phyloP scores from a whole-genome alignment of 2,329 filamentous ascomycete species.

The Talaromyces pinophilus region DNA sequence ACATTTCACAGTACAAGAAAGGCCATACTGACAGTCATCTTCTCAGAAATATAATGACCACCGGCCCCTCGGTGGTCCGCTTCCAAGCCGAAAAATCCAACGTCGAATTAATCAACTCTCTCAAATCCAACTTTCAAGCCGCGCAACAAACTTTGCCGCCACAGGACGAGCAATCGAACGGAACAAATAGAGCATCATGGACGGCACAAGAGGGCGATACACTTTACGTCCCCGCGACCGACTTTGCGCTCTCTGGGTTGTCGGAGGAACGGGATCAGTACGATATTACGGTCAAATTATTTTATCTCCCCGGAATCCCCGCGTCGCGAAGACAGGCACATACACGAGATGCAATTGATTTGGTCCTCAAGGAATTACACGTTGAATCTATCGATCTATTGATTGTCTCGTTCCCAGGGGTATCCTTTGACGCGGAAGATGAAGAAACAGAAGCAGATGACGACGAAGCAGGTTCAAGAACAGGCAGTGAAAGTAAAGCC shows the following conservation, averaged over 20 bases:
- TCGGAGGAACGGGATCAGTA: slow-evolving; percentile 81
- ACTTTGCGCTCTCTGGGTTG: slow-evolving; percentile 70
- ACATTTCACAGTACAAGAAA: not conserved
- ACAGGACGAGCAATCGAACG: slow-evolving; percentile 34
- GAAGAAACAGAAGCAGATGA: slow-evolving; percentile 65
- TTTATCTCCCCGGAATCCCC: slow-evolving; percentile 77
- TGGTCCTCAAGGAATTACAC: slow-evolving; percentile 78
- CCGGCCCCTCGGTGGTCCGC: slow-evolving; percentile 79
- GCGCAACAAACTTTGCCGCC: slow-evolving; percentile 62
- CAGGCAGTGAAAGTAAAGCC: slow-evolving; percentile 65
- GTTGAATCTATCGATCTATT: slow-evolving; percentile 78
- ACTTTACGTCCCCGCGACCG: slow-evolving; percentile 76
- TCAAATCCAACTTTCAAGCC: slow-evolving; percentile 78
- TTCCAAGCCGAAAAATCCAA: slow-evolving; percentile 83
- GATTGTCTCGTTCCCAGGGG: slow-evolving; percentile 88
- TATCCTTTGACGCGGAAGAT: slow-evolving; percentile 90
- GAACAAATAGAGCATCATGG: slow-evolving; percentile 54
- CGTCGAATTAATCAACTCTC: slow-evolving; percentile 83
- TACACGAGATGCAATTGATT: slow-evolving; percentile 72
- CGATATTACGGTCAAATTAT: slow-evolving; percentile 93
- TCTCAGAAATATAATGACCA: slow-evolving; percentile 79
- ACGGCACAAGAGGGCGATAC: slow-evolving; percentile 62
- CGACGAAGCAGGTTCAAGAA: slow-evolving; percentile 48
- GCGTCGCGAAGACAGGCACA: slow-evolving; percentile 66
- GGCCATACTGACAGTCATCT: slow-evolving; percentile 14